phyloP scores from a whole-genome alignment of 371 early-diverging fungal species.

The Haplosporangium sp. region DNA sequence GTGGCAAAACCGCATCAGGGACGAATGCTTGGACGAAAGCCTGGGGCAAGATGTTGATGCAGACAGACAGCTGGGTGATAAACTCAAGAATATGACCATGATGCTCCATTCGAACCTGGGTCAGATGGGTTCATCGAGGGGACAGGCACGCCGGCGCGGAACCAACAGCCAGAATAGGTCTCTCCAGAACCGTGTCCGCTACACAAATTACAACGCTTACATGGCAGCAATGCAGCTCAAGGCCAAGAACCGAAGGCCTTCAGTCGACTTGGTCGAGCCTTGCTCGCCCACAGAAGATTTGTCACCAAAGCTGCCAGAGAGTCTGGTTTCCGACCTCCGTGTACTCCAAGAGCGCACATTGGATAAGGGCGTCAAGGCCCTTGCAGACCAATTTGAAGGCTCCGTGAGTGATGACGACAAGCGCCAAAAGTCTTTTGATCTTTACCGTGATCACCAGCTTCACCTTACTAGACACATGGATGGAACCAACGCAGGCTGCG shows the following conservation, averaged over 20 bases:
- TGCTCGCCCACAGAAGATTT: background rate
- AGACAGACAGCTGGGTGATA: no score
- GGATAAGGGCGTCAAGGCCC: constrained; percentile 6
- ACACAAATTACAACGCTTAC: constrained; percentile 36
- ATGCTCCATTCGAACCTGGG: background rate
- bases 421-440: background rate
- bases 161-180: constrained; percentile 1
- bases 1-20: no score
- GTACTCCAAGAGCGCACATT: constrained; percentile 4
- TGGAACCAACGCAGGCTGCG: constrained; percentile 5
- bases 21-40: no score
- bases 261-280: background rate
- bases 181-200: constrained; percentile 23
- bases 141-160: background rate
- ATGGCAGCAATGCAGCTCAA: constrained; percentile 39
- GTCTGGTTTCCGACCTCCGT: constrained; percentile 13
- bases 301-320: constrained; percentile 4
- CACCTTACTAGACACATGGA: background rate
- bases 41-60: no score
- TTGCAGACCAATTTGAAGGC: background rate
- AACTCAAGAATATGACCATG: no score
- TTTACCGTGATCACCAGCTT: background rate
- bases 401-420: background rate
- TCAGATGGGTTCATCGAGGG: background rate
- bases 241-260: constrained; percentile 12